A percentile compares a stretch with the other conserved stretches of the same genome.
Conservation (phyloP, 2,329 filamentous ascomycete genomes). For the Pestalotiopsis sp. region DNA sequence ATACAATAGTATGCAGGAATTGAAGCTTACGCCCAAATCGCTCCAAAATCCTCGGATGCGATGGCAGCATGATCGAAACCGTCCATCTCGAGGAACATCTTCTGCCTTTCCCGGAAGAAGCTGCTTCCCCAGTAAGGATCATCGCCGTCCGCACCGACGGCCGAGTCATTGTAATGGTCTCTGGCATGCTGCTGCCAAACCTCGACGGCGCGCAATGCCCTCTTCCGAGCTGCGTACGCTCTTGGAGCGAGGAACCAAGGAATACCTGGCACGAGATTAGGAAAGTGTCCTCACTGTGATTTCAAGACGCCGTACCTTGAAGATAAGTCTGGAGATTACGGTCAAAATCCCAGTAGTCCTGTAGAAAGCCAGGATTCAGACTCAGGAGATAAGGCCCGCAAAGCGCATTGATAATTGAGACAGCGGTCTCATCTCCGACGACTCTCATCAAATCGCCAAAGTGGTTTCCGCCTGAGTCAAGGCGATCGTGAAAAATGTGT, state of each 20-base stretch:
- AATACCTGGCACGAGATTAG: constrained; percentile 5
- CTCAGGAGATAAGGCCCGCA: constrained; percentile 27
- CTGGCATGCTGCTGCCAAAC: constrained; percentile 22
- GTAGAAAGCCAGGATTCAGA: constrained; percentile 24
- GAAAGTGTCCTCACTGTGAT: too few species aligned
- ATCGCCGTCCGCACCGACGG: constrained; percentile 20
- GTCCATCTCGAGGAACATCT: constrained; percentile 14
- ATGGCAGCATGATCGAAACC: constrained; percentile 21
- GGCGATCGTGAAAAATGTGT: constrained; percentile 15
- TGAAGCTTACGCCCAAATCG: constrained; percentile 21
- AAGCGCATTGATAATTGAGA: constrained; percentile 25
- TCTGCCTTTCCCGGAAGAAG: constrained; percentile 20
- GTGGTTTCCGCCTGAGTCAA: constrained; percentile 19
- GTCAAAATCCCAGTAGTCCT: constrained; percentile 28
- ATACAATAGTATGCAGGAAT: neutral
- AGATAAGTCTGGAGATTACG: constrained; percentile 4
- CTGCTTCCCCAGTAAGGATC: constrained; percentile 24
- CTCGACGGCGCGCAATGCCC: constrained; percentile 22
- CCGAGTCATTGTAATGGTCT: constrained; percentile 18
- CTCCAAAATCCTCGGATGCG: constrained; percentile 20
- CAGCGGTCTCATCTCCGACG: constrained; percentile 23
- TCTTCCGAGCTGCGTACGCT: constrained; percentile 25
- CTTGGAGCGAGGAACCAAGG: constrained; percentile 27
- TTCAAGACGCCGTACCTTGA: neutral
- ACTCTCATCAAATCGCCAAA: constrained; percentile 24